Evolutionary conservation across 164 flowering plant genomes (phyloP).

Genomic region (Cinnamomum chago): DNA sequence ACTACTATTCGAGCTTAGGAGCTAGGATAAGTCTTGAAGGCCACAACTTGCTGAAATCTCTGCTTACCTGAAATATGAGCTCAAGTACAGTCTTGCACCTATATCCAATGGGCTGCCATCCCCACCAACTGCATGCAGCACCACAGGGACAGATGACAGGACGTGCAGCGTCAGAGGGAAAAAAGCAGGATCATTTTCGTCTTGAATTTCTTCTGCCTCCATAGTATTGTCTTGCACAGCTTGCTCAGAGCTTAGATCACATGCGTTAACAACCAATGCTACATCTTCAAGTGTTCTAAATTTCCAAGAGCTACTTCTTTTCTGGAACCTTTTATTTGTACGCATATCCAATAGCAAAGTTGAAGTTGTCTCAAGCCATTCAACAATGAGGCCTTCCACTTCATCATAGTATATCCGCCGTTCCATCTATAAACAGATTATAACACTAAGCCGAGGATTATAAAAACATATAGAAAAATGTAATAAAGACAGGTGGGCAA

Average conservation of each 20-base stretch:
- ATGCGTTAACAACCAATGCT: conserved; percentile 49
- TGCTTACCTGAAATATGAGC: conserved; percentile 40
- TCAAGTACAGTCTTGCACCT: conserved; percentile 63
- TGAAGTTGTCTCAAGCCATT: conserved; percentile 88
- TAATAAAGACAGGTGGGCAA: neutral
- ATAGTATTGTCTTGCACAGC: conserved; percentile 2
- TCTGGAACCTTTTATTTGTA: conserved; percentile 28
- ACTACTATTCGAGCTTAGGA: neutral
- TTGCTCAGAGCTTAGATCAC: conserved; percentile 23
- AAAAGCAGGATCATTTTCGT: conserved; percentile 43
- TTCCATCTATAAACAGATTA: conserved; percentile 54
- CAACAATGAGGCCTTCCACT: conserved; percentile 64
- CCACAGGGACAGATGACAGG: conserved; percentile 71
- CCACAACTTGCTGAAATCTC: neutral
- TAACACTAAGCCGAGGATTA: neutral
- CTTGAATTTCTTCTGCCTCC: conserved; percentile 9
- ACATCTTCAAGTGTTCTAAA: conserved; percentile 56
- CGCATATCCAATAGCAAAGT: conserved; percentile 55
- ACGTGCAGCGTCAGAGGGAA: conserved; percentile 67
- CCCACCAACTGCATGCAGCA: conserved; percentile 81
- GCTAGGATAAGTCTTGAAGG: neutral
- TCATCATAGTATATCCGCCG: conserved; percentile 89
- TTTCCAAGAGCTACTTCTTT: conserved; percentile 41
- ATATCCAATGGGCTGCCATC: conserved; percentile 79
- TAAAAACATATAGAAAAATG: neutral